phyloP scores from a whole-genome alignment of 1,139 yeast species.

The Hansenula lynferdii region DNA sequence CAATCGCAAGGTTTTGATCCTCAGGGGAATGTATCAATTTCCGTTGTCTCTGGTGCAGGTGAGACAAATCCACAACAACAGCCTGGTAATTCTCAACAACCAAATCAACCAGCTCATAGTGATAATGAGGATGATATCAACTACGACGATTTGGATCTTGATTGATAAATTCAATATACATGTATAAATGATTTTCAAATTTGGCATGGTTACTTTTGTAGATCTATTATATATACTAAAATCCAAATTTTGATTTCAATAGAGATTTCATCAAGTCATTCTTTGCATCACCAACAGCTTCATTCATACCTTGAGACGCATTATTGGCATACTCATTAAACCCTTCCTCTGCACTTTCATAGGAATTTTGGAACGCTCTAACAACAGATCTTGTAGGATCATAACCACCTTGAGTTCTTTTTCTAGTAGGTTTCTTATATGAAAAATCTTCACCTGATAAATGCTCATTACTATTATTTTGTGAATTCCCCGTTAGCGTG shows the following conservation, averaged over 20 bases:
- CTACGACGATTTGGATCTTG: slow-evolving; percentile 1
- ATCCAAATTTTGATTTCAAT: slow-evolving; percentile 48
- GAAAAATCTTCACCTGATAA: slow-evolving; percentile 28
- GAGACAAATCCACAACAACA: no score
- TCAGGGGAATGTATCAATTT: no score
- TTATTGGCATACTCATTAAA: slow-evolving; percentile 54
- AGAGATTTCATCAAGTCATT: slow-evolving; percentile 48
- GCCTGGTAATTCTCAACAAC: no score
- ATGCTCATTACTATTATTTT: slow-evolving; percentile 6
- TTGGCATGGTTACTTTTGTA: no score
- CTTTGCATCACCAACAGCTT: slow-evolving; percentile 45
- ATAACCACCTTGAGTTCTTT: slow-evolving; percentile 30
- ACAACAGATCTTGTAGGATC: slow-evolving; percentile 35
- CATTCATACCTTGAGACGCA: slow-evolving; percentile 50
- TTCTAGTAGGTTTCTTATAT: slow-evolving; percentile 48
- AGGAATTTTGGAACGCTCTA: slow-evolving; percentile 45
- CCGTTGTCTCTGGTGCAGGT: no score
- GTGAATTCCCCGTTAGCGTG: slow-evolving; percentile 28
- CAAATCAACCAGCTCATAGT: not conserved
- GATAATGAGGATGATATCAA: not conserved
- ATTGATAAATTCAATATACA: not conserved
- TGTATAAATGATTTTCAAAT: not conserved
- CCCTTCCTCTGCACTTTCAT: slow-evolving; percentile 50
- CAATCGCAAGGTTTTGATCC: no score
- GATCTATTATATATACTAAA: no score